Base-by-base conservation (phyloP, 352 stramenopile species). In the Thalassiosira sp. region DNA sequence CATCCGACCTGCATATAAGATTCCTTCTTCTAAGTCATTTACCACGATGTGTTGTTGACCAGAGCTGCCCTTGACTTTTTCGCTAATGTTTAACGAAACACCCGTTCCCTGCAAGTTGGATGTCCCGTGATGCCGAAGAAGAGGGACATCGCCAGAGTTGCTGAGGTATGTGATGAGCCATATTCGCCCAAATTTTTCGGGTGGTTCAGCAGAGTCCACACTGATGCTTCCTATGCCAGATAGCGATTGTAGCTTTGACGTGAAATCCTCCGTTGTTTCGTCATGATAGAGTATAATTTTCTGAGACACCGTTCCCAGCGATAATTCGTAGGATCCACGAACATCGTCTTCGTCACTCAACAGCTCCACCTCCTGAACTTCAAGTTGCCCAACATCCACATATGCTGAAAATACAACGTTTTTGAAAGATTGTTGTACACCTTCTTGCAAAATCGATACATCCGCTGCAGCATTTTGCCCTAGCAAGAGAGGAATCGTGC, bases 1-100 rank as follows among this genome's bases (percentile, higher is more conserved):
- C 3, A 98, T 90, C 13, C 93, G 88, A 5, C 94, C 90, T 35
- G 88, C 94, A 78, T 97, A 97, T 8, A 72, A 53, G 10, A 74
- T 61, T 18, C 74, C 82, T 45, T 54, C 46, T 31, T 79, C 66
- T 28, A 90, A 69, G 54, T 52, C 69, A 37, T 65, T 20, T 2
- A 76, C 62, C 60, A 74, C 31, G 7, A 86, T 48, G 54, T 79
- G 57, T 18, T 74, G 53, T 54, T 48, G 40, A 27, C 67, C 70
- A 37, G 31, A 15, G 42, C 5, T 72, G 20, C 84, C 84, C 28
- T 80, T 80, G 15, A 59, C 35, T 16, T 67, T 75, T 80, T 88
- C 71, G 40, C 13, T 10, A 53, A 88, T 76, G 48, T 49, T 53
- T 18, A 90, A 40, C 5, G 57, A 61, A 51, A 86, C 68, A 45